Conservation (phyloP, 177 flowering plant genomes). For the Vitis hybrid region DNA sequence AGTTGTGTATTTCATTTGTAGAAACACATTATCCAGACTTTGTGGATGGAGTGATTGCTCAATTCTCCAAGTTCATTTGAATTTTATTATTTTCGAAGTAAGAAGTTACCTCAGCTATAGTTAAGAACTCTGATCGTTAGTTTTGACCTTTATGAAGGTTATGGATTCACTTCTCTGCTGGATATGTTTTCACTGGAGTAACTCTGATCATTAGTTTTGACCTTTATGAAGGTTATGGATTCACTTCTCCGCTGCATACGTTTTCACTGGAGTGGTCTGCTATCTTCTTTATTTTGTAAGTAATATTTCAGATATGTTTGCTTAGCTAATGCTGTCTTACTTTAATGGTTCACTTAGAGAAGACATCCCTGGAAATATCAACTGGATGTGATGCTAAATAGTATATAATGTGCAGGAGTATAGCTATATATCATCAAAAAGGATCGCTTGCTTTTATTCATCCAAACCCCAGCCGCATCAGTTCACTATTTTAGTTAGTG, state of each 20-base stretch:
- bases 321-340: background rate
- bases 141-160: conserved; percentile 56
- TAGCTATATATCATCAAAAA: conserved; percentile 59
- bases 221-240: conserved; percentile 80
- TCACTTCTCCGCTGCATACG: conserved; percentile 79
- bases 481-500: conserved; percentile 75
- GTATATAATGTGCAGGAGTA: conserved; percentile 66
- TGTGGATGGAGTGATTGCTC: background rate
- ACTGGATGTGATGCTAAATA: conserved; percentile 1
- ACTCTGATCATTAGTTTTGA: conserved; percentile 7
- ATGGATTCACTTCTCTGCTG: conserved; percentile 89
- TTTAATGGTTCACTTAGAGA: background rate
- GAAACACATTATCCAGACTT: background rate
- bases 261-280: conserved; percentile 74
- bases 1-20: background rate
- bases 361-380: background rate
- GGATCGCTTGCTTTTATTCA: conserved; percentile 62
- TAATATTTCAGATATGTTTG: conserved; percentile 4
- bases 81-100: background rate
- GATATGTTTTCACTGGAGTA: conserved; percentile 40
- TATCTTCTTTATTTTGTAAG: conserved; percentile 84
- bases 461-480: conserved; percentile 74
- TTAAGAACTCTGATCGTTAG: conserved; percentile 10
- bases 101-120: background rate
- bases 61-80: conserved; percentile 4